Conservation (phyloP, 805 yeast genomes). For the Ogataea chonburiensis region DNA sequence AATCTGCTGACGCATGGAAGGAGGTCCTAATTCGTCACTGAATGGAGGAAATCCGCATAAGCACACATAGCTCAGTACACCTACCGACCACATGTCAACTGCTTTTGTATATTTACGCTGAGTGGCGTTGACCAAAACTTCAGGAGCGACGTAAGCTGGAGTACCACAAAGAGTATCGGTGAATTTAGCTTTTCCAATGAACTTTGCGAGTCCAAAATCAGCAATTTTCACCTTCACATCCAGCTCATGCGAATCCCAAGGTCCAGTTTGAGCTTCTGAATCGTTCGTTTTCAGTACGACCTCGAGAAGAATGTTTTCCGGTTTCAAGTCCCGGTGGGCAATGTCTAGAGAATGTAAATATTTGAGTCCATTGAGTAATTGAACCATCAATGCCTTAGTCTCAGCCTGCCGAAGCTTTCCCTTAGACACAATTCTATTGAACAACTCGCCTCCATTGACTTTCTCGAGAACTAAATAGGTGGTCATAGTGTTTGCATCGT, state of each 20-base stretch:
- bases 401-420: slow-evolving; percentile 61
- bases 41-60: slow-evolving; percentile 85
- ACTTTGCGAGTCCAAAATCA: slow-evolving; percentile 74
- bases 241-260: slow-evolving; percentile 60
- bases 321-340: slow-evolving; percentile 90
- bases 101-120: slow-evolving; percentile 61
- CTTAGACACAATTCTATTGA: slow-evolving; percentile 68
- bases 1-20: slow-evolving; percentile 74
- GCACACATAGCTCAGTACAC: slow-evolving; percentile 74
- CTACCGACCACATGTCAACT: slow-evolving; percentile 82
- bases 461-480: slow-evolving; percentile 70
- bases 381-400: slow-evolving; percentile 55
- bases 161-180: slow-evolving; percentile 83
- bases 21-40: slow-evolving; percentile 79
- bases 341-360: slow-evolving; percentile 92
- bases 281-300: slow-evolving; percentile 38
- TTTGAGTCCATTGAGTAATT: slow-evolving; percentile 61
- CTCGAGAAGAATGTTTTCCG: slow-evolving; percentile 74
- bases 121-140: slow-evolving; percentile 54
- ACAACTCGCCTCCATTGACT: slow-evolving; percentile 71
- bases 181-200: slow-evolving; percentile 68
- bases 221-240: slow-evolving; percentile 72
- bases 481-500: slow-evolving; percentile 43
- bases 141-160: slow-evolving; percentile 87
- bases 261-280: slow-evolving; percentile 36